Base-by-base conservation (phyloP, 345 rosid species). In the Noccaea bulbosa region DNA sequence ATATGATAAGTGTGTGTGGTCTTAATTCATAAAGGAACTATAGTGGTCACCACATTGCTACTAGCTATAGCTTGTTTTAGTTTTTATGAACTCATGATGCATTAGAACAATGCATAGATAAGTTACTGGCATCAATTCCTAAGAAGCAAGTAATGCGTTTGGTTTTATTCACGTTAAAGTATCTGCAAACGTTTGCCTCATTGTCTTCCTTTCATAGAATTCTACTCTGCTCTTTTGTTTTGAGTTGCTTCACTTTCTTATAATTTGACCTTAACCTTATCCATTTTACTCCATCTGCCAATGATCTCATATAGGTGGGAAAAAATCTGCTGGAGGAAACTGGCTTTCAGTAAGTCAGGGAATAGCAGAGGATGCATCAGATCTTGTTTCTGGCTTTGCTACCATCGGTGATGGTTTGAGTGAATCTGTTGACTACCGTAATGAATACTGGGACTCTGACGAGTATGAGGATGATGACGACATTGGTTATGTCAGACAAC, bases 301-400 rank as follows among this genome's bases (percentile, higher is more conserved):
- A 8, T 71, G 51, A 35, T 64, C 47, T 39, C 58, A 16, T 53
- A 44, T 51, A 92, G 98, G 96, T 81, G 96, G 87, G 8, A 95
- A 85, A 77, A 84, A 86, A 79, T 78, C 83, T 77, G 91, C 65
- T 15, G 99, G 98, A 69, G 92, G 97, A 71, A 92, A 84, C 78
- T 95, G 99, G 98, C 81, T 95, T 30, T 95, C 99, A 59, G 97
- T 95, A 40, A 92, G 98, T 78, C 97, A 90, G 78, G 99, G 99
- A 66, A 95, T 95, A 72, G 76, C 96, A 34, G 99, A 90, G 82
- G 99, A 95, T 79, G 77, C 97, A 62, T 92, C 96, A 74, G 99
- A 95, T 86, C 79, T 95, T 67, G 91, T 92, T 77, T 95, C 99
- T 59, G 98, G 99, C 62, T 92, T 95, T 85, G 99, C 98, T 62